Evolutionary conservation across 768 basidiomycete species (phyloP).

Genomic region (Russula virescens): DNA sequence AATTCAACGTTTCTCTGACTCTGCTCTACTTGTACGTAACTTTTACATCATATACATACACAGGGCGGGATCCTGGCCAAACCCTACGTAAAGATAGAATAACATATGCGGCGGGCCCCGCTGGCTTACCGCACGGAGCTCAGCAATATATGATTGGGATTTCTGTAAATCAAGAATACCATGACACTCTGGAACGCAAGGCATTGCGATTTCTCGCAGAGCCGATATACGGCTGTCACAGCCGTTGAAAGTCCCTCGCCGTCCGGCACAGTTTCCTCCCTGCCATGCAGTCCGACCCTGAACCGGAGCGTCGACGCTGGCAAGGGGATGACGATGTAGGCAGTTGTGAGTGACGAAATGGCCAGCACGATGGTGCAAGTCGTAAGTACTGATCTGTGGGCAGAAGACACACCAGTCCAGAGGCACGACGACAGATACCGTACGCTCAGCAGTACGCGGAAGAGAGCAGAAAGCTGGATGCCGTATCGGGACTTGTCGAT

Average conservation of each 20-base stretch:
- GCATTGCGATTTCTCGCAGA: neutral
- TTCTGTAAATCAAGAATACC: too few species aligned
- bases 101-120: too few species aligned
- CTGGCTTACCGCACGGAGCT: too few species aligned
- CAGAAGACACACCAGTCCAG: slow-evolving; percentile 62
- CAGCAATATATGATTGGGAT: too few species aligned
- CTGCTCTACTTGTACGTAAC: too few species aligned
- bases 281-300: slow-evolving; percentile 12
- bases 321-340: slow-evolving; percentile 36
- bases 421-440: slow-evolving; percentile 68
- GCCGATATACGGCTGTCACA: too few species aligned
- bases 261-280: slow-evolving; percentile 26
- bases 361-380: slow-evolving; percentile 53
- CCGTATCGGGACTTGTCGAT: neutral
- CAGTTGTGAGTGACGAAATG: slow-evolving; percentile 55
- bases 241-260: neutral
- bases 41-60: too few species aligned
- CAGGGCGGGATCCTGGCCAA: too few species aligned
- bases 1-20: too few species aligned
- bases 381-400: slow-evolving; percentile 53
- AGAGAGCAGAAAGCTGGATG: slow-evolving; percentile 56
- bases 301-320: slow-evolving; percentile 7
- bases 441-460: slow-evolving; percentile 68
- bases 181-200: neutral
- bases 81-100: too few species aligned